These are phyloP conservation scores for Metarhizium album DNA, from an alignment of 2,329 filamentous ascomycete genomes.

Conservation along the genomic window DNA sequence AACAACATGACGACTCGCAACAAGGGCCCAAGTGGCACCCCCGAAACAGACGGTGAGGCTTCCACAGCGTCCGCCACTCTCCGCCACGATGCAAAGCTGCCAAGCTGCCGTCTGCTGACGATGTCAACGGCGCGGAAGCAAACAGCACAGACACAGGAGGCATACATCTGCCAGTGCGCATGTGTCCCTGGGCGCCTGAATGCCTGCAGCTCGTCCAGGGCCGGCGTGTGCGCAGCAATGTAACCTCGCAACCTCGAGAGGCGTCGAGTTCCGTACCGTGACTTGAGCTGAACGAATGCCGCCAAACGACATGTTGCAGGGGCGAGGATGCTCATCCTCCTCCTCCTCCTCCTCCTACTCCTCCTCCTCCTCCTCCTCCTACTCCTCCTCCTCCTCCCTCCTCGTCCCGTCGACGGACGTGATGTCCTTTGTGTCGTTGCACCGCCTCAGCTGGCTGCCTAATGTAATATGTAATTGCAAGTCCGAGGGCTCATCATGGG, in stretches of 20 bases:
- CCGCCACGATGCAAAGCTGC: slow-evolving; percentile 2
- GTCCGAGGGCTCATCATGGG: not conserved
- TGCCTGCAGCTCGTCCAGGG: slow-evolving; percentile 5
- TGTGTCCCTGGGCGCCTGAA: slow-evolving; percentile 13
- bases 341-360: not conserved
- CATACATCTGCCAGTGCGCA: not conserved
- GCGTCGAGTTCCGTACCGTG: not conserved
- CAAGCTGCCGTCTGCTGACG: slow-evolving; percentile 7
- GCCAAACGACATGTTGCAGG: not conserved
- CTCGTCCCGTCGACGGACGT: too few relatives aligned
- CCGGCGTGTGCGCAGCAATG: slow-evolving; percentile 1
- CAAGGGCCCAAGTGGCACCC: slow-evolving; percentile 1
- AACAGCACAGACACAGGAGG: not conserved
- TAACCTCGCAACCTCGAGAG: not conserved
- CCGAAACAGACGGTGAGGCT: slow-evolving; percentile 1
- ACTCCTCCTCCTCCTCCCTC: too few relatives aligned
- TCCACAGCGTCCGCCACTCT: slow-evolving; percentile 2
- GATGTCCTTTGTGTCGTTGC: not conserved
- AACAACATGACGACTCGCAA: not conserved
- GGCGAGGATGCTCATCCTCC: not conserved
- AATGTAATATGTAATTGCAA: not conserved
- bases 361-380: too few relatives aligned
- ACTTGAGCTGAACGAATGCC: not conserved
- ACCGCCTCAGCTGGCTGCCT: not conserved
- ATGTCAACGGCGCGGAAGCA: not conserved